phyloP scores from a whole-genome alignment of 2,329 filamentous ascomycete species.

The Botrytis medusae region DNA sequence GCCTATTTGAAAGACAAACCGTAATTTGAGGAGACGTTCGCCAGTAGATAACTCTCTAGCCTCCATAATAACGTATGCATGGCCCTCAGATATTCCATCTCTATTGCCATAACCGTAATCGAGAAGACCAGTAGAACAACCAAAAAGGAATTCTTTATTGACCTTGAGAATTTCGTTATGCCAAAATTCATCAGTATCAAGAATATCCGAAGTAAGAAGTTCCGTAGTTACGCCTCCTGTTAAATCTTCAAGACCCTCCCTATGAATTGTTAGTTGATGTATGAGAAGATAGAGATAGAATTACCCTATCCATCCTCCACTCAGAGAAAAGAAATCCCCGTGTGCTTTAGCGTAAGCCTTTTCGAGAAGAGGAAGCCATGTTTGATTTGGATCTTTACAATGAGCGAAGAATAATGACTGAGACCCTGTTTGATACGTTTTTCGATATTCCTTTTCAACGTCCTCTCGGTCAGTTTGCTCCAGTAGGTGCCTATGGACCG shows the following conservation, averaged over 20 bases:
- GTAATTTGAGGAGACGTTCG: constrained; percentile 56
- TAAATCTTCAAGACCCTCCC: constrained; percentile 57
- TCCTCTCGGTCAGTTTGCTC: constrained; percentile 74
- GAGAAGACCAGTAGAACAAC: constrained; percentile 65
- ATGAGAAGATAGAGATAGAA: background rate
- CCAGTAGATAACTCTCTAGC: constrained; percentile 53
- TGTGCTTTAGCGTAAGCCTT: constrained; percentile 86
- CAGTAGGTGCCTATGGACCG: constrained; percentile 70
- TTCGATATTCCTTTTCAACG: constrained; percentile 66
- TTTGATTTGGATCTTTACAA: constrained; percentile 74
- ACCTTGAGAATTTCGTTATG: constrained; percentile 75
- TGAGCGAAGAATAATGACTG: constrained; percentile 76
- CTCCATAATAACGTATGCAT: constrained; percentile 62
- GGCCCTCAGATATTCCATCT: constrained; percentile 57
- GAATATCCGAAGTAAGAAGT: constrained; percentile 68
- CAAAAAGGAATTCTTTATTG: constrained; percentile 77
- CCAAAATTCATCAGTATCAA: constrained; percentile 83
- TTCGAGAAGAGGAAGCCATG: constrained; percentile 77
- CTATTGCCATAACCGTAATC: constrained; percentile 62
- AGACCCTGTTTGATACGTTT: constrained; percentile 54
- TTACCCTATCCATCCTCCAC: constrained; percentile 61
- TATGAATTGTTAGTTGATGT: constrained; percentile 22
- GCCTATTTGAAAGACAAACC: constrained; percentile 32
- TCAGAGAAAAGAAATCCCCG: constrained; percentile 73
- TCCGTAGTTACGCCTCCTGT: constrained; percentile 70